These are phyloP conservation scores for Boletus patriciae DNA, from an alignment of 768 basidiomycete genomes.

Conservation along the genomic window DNA sequence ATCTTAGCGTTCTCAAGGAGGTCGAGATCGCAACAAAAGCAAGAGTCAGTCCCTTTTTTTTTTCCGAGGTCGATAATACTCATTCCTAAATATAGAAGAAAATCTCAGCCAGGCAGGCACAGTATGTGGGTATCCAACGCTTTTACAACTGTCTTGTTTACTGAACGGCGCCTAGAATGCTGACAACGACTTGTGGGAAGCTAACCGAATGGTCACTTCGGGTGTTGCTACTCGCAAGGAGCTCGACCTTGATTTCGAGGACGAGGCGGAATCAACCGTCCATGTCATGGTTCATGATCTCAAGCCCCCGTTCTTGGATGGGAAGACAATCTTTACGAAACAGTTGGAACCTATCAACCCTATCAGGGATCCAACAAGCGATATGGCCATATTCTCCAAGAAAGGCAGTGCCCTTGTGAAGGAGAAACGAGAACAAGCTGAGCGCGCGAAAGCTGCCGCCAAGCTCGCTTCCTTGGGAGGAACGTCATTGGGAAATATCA, in stretches of 20 bases:
- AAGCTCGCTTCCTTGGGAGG: constrained; percentile 92
- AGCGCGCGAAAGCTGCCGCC: constrained; percentile 93
- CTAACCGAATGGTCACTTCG: constrained; percentile 95
- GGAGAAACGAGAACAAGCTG: constrained; percentile 95
- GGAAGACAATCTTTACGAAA: constrained; percentile 92
- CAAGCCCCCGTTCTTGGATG: constrained; percentile 97
- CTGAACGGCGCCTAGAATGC: constrained; percentile 63
- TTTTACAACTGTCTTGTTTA: constrained; percentile 10
- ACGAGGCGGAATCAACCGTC: constrained; percentile 93
- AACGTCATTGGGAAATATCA: constrained; percentile 93
- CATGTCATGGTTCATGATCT: constrained; percentile 97
- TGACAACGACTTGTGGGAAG: constrained; percentile 98
- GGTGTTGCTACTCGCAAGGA: constrained; percentile 86
- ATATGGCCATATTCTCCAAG: constrained; percentile 94
- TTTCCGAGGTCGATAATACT: constrained; percentile 12
- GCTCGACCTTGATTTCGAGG: constrained; percentile 93
- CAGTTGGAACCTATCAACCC: constrained; percentile 98
- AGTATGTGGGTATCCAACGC: constrained; percentile 66
- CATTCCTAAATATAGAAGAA: constrained; percentile 54
- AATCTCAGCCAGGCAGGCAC: constrained; percentile 92
- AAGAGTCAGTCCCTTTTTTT: constrained; percentile 46
- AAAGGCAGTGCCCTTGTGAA: constrained; percentile 95
- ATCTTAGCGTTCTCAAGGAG: constrained; percentile 65
- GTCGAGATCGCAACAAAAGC: constrained; percentile 76
- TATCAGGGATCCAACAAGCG: constrained; percentile 88